Percentiles rank a stretch among this genome's conserved stretches.
Evolutionary conservation across 176 grass and related monocot genomes (phyloP).

Genomic region (Elymus sibiricus): DNA sequence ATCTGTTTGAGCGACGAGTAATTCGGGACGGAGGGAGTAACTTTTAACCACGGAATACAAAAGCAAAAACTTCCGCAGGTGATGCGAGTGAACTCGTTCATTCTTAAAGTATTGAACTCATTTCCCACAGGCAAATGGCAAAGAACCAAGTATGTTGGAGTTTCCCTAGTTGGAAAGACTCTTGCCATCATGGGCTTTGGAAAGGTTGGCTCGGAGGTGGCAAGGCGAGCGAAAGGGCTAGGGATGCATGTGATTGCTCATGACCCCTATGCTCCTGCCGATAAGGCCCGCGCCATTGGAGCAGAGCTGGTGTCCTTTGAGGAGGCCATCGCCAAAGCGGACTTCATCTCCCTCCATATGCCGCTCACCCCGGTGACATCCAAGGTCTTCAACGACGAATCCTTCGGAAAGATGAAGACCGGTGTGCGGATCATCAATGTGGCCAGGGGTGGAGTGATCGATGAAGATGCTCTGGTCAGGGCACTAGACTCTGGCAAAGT

Average conservation of each 20-base stretch:
- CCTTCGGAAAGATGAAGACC: conserved; percentile 76
- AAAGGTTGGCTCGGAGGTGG: conserved; percentile 95
- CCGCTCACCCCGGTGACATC: conserved; percentile 66
- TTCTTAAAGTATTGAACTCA: conserved; percentile 1
- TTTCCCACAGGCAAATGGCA: conserved; percentile 79
- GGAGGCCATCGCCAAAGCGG: conserved; percentile 70
- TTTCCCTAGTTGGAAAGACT: conserved; percentile 89
- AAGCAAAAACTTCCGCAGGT: neutral
- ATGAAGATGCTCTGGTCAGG: conserved; percentile 85
- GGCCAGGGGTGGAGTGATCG: conserved; percentile 93
- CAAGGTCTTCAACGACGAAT: conserved; percentile 91
- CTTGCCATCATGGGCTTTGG: conserved; percentile 93
- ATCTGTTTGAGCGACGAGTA: no score
- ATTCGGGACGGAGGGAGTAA: neutral
- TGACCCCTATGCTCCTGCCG: conserved; percentile 85
- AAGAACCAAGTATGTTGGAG: conserved; percentile 81
- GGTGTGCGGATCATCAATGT: conserved; percentile 94
- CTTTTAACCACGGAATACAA: neutral
- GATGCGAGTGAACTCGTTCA: neutral
- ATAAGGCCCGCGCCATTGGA: conserved; percentile 75
- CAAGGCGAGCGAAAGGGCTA: conserved; percentile 78
- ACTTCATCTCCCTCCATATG: conserved; percentile 98
- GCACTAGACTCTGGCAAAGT: conserved; percentile 87
- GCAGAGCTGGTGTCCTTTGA: conserved; percentile 90
- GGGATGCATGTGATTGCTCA: conserved; percentile 95